A percentile compares a stretch with the other conserved stretches of the same genome.
Evolutionary conservation across 805 yeast species (phyloP).

Genomic region (Lachancea lanzarotensis): DNA sequence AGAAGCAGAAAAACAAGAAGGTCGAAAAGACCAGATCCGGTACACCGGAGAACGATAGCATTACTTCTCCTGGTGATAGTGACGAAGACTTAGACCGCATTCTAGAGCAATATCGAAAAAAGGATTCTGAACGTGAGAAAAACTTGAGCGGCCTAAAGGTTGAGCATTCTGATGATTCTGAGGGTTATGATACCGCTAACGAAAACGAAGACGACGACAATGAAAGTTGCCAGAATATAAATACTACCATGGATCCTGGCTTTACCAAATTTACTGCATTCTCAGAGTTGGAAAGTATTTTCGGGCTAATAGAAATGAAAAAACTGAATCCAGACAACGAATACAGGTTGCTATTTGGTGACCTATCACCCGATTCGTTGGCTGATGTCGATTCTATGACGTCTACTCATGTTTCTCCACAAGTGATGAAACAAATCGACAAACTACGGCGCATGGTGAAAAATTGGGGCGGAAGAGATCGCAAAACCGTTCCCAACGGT

Average conservation of each 20-base stretch:
- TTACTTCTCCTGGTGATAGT: slow-evolving; percentile 23
- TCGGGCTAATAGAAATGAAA: slow-evolving; percentile 27
- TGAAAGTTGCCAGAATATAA: slow-evolving; percentile 2
- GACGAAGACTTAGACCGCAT: slow-evolving; percentile 57
- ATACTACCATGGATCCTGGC: slow-evolving; percentile 16
- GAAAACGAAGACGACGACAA: slow-evolving; percentile 15
- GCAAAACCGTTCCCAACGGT: slow-evolving; percentile 62
- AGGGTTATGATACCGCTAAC: slow-evolving; percentile 39
- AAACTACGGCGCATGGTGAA: slow-evolving; percentile 45
- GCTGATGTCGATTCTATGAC: slow-evolving; percentile 75
- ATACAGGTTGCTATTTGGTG: slow-evolving; percentile 63
- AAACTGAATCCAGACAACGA: slow-evolving; percentile 73
- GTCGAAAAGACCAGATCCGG: slow-evolving; percentile 11
- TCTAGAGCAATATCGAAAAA: slow-evolving; percentile 38
- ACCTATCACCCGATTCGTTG: slow-evolving; percentile 56
- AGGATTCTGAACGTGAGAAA: slow-evolving; percentile 12
- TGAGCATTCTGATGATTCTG: slow-evolving; percentile 20
- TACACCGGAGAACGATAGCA: slow-evolving; percentile 15
- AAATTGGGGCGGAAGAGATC: slow-evolving; percentile 83
- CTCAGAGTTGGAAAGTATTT: slow-evolving; percentile 10
- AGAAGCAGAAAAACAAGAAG: slow-evolving; percentile 24
- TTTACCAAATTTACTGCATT: slow-evolving; percentile 19
- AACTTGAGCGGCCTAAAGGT: slow-evolving; percentile 9
- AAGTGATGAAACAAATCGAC: slow-evolving; percentile 56
- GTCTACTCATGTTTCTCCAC: slow-evolving; percentile 62